Evolutionary conservation across 2,329 filamentous ascomycete genomes (phyloP).

Genomic region (Cladobotryum mycophilum): DNA sequence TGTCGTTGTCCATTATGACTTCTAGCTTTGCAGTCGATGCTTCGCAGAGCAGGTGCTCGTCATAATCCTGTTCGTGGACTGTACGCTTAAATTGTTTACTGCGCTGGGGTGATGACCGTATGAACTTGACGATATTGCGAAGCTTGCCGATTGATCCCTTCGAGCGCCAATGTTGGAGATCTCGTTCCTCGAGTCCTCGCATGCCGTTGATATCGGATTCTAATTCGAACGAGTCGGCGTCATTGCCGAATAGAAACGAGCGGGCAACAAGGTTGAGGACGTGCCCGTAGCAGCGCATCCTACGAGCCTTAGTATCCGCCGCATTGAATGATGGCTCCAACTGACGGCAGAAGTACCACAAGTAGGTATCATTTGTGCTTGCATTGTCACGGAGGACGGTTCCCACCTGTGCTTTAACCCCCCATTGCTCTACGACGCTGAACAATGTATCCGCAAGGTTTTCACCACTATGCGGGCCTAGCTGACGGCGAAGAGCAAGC

Average conservation of each 20-base stretch:
- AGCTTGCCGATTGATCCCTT: neutral
- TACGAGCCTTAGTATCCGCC: no score
- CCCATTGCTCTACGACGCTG: neutral
- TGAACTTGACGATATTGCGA: conserved; percentile 5
- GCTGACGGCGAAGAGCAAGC: neutral
- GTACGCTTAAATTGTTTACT: neutral
- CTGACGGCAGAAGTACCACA: no score
- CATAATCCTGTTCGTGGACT: neutral
- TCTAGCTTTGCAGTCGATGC: neutral
- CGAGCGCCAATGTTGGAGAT: neutral
- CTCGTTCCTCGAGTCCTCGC: neutral
- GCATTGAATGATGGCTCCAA: no score
- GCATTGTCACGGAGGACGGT: neutral
- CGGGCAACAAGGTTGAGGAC: neutral
- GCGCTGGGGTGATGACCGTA: neutral
- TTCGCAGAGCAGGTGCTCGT: neutral
- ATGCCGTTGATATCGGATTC: neutral
- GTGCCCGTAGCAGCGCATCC: conserved; percentile 1
- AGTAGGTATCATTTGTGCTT: no score
- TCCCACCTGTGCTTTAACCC: neutral
- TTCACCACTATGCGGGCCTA: neutral
- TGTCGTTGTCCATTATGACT: neutral
- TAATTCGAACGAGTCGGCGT: neutral
- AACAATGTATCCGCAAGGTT: neutral
- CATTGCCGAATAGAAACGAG: neutral